A percentile compares a stretch with the other conserved stretches of the same genome.
Evolutionary conservation across 1,284 basidiomycete species (phyloP).

Genomic region (Lignosus rhinocerotis): DNA sequence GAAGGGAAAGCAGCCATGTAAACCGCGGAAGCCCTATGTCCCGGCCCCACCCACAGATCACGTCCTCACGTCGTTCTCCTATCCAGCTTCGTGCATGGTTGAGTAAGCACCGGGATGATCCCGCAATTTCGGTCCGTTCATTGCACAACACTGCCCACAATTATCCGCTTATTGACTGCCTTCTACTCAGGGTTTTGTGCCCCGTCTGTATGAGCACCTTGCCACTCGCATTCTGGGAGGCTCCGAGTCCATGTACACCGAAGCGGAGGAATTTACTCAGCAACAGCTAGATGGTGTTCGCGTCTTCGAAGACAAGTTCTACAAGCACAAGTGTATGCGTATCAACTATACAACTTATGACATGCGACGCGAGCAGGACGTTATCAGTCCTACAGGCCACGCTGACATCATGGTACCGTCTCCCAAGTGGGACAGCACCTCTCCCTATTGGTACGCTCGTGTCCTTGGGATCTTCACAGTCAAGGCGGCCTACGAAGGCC

Average conservation of each 20-base stretch:
- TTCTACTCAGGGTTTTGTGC: background rate
- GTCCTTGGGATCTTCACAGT: slow-evolving; percentile 29
- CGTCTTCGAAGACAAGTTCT: slow-evolving; percentile 33
- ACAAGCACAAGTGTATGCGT: slow-evolving; percentile 30
- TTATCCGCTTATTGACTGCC: too few species aligned
- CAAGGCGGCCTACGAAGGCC: background rate
- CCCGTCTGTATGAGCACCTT: slow-evolving; percentile 19
- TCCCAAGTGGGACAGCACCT: slow-evolving; percentile 24
- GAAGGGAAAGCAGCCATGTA: too few species aligned
- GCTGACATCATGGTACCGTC: slow-evolving; percentile 39
- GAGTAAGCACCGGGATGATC: too few species aligned
- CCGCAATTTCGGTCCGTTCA: too few species aligned
- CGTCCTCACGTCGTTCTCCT: too few species aligned
- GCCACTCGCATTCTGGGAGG: slow-evolving; percentile 17
- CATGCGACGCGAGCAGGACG: slow-evolving; percentile 38
- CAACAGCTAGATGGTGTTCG: slow-evolving; percentile 15
- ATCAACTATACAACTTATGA: slow-evolving; percentile 51
- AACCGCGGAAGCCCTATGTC: too few species aligned
- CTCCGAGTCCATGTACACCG: slow-evolving; percentile 5
- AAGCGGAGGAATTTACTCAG: slow-evolving; percentile 17
- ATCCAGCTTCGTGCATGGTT: too few species aligned
- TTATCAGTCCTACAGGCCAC: slow-evolving; percentile 36
- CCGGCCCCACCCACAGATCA: too few species aligned
- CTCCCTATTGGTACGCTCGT: slow-evolving; percentile 26
- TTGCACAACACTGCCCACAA: too few species aligned